These are phyloP conservation scores for Erigeron philadelphicus DNA, from an alignment of 140 eudicot genomes.

Conservation along the genomic window DNA sequence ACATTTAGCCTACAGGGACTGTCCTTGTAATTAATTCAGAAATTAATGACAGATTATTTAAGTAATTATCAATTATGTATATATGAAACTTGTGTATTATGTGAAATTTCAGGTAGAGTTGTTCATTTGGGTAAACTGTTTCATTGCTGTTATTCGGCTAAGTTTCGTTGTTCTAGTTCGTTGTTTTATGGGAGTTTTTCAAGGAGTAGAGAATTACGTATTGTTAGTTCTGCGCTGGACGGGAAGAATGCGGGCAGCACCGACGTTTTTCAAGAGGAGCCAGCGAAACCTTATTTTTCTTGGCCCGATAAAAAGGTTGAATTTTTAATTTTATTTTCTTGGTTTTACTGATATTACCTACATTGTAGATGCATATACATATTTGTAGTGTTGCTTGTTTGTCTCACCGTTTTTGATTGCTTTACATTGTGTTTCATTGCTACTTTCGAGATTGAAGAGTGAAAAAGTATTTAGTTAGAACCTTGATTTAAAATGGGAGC, in stretches of 20 bases:
- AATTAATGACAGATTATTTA: neutral
- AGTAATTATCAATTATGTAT: neutral
- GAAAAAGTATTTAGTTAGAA: too few species aligned
- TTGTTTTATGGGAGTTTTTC: conserved; percentile 10
- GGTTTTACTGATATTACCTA: neutral
- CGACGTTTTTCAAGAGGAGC: conserved; percentile 36
- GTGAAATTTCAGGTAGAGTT: conserved; percentile 30
- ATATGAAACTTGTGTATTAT: neutral
- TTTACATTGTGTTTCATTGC: too few species aligned
- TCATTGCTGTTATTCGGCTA: conserved; percentile 25
- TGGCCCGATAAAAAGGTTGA: conserved; percentile 60
- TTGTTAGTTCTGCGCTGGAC: conserved; percentile 27
- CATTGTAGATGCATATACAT: neutral
- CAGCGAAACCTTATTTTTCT: conserved; percentile 24
- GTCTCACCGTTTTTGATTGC: too few species aligned
- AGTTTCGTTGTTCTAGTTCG: conserved; percentile 20
- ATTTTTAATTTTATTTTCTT: neutral
- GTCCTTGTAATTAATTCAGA: too few species aligned
- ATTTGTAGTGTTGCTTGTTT: too few species aligned
- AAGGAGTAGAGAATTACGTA: conserved; percentile 22
- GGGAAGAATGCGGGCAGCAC: conserved; percentile 18
- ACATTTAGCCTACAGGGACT: too few species aligned
- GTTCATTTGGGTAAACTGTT: conserved; percentile 30
- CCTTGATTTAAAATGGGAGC: too few species aligned
- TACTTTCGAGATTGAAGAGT: too few species aligned